Evolutionary conservation across 2,329 filamentous ascomycete species (phyloP).

Genomic region (Dothistroma septosporum): DNA sequence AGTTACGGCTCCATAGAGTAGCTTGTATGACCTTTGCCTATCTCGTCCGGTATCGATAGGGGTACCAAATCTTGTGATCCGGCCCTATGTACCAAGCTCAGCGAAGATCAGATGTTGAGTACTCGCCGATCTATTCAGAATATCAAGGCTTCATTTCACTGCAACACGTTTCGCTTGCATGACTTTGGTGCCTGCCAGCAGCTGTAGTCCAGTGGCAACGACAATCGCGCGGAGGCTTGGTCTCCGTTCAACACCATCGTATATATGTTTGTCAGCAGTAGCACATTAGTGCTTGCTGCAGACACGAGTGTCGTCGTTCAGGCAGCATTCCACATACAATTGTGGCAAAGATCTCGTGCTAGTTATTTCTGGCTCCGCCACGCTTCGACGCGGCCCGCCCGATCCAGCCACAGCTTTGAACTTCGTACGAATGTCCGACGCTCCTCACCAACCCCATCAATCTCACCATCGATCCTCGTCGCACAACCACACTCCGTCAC

Average conservation of each 20-base stretch:
- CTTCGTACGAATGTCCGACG: not conserved
- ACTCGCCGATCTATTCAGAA: not conserved
- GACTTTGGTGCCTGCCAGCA: not conserved
- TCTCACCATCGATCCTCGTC: not conserved
- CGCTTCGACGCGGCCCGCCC: not conserved
- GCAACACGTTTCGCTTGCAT: not conserved
- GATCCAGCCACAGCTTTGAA: not conserved
- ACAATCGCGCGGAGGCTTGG: not conserved
- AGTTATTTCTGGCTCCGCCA: not conserved
- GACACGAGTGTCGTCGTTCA: not conserved
- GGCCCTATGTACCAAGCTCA: not conserved
- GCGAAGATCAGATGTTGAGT: not conserved
- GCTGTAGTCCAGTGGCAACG: not conserved
- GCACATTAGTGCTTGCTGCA: not conserved
- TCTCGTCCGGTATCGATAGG: too few species aligned
- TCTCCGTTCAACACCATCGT: not conserved
- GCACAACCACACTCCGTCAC: not conserved
- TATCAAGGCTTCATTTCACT: not conserved
- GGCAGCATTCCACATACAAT: not conserved
- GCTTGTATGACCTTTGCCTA: not conserved
- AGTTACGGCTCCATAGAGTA: not conserved
- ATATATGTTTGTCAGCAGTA: not conserved
- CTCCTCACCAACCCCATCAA: constrained; percentile 2
- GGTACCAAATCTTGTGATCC: not conserved
- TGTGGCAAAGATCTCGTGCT: not conserved